Evolutionary conservation across 257 asterid species (phyloP).

Genomic region (Penstemon eatonii): DNA sequence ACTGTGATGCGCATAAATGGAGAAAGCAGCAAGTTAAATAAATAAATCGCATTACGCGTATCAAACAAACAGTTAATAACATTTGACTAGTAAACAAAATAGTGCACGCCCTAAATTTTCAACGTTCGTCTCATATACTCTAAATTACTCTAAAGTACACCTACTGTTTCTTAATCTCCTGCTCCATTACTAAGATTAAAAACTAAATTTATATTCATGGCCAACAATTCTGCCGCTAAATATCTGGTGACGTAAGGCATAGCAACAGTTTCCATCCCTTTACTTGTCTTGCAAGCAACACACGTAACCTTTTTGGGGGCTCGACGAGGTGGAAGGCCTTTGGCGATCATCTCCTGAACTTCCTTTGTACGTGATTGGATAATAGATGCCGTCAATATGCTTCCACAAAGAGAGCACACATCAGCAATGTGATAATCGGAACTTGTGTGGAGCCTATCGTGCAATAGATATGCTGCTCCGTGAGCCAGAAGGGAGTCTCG

Average conservation of each 20-base stretch:
- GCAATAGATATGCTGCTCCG: slow-evolving; percentile 90
- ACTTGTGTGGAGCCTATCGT: slow-evolving; percentile 89
- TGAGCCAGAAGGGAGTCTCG: slow-evolving; percentile 96
- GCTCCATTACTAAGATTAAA: slow-evolving; percentile 61
- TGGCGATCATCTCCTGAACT: slow-evolving; percentile 46
- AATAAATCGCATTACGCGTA: no score
- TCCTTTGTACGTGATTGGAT: slow-evolving; percentile 46
- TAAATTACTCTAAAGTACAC: background rate
- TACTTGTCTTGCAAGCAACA: slow-evolving; percentile 67
- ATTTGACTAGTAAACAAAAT: no score
- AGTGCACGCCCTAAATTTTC: no score
- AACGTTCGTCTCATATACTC: background rate
- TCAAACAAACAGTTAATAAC: no score
- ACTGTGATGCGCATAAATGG: no score
- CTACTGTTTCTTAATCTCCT: slow-evolving; percentile 35
- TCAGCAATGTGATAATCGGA: slow-evolving; percentile 93
- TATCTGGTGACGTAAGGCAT: slow-evolving; percentile 94
- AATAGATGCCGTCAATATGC: slow-evolving; percentile 71
- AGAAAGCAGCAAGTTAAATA: no score
- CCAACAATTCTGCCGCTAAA: slow-evolving; percentile 90
- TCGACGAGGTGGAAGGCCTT: slow-evolving; percentile 52
- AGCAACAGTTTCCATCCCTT: slow-evolving; percentile 95
- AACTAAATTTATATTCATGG: slow-evolving; percentile 89
- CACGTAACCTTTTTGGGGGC: slow-evolving; percentile 66
- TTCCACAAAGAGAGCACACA: slow-evolving; percentile 86